These are phyloP conservation scores for Lithospermum erythrorhizon DNA, from an alignment of 257 asterid genomes.

Conservation along the genomic window DNA sequence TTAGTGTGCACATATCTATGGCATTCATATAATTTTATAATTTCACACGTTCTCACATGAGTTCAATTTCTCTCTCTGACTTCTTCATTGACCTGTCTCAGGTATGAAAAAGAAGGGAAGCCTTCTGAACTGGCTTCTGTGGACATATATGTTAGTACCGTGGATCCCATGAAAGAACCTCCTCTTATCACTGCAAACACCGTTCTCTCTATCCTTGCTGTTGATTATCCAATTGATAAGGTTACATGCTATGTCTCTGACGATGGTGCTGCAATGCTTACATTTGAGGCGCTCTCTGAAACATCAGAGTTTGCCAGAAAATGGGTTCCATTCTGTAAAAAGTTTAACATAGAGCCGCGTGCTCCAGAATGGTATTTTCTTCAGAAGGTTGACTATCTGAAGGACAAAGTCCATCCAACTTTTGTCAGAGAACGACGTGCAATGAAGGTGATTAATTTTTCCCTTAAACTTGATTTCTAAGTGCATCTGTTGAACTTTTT, in stretches of 20 bases:
- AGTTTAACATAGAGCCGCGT: constrained; percentile 75
- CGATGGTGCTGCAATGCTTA: constrained; percentile 99
- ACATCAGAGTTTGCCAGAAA: constrained; percentile 92
- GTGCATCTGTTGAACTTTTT: neutral
- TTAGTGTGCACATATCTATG: neutral
- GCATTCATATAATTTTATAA: neutral
- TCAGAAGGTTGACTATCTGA: constrained; percentile 75
- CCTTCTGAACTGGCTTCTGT: constrained; percentile 75
- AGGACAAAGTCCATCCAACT: constrained; percentile 74
- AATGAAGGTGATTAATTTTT: constrained; percentile 56
- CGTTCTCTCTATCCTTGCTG: constrained; percentile 90
- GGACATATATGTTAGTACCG: constrained; percentile 88
- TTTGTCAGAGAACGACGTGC: constrained; percentile 98
- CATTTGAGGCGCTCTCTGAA: constrained; percentile 95
- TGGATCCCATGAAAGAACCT: constrained; percentile 93
- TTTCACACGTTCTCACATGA: neutral
- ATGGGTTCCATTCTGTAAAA: constrained; percentile 97
- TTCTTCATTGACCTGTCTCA: constrained; percentile 19
- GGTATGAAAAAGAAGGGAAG: constrained; percentile 94
- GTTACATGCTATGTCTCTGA: constrained; percentile 93
- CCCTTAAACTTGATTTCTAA: neutral
- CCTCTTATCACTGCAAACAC: constrained; percentile 98
- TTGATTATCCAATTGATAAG: constrained; percentile 84
- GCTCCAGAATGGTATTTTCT: constrained; percentile 95
- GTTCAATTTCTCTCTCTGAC: neutral